Conservation (phyloP, 305 asterid genomes). For the Caryopteris hybrid region DNA sequence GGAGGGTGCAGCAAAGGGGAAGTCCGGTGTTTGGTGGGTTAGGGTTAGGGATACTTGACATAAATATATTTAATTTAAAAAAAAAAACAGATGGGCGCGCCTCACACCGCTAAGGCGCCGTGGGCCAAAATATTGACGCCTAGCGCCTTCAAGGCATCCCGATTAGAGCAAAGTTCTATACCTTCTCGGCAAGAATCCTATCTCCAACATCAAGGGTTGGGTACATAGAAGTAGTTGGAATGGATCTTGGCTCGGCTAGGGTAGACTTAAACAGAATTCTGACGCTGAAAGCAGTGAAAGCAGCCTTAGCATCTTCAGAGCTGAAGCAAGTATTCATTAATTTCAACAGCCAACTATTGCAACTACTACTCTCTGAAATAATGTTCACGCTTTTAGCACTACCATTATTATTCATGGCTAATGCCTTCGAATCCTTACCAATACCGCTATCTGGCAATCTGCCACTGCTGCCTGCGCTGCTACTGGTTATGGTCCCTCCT, state of each 20-base stretch:
- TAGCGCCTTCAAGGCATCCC: too few relatives aligned
- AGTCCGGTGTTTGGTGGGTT: too few relatives aligned
- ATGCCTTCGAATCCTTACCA: conserved; percentile 28
- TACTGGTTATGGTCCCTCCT: too few relatives aligned
- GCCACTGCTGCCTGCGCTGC: too few relatives aligned
- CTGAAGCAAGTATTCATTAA: conserved; percentile 47
- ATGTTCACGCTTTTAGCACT: conserved; percentile 28
- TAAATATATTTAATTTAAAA: too few relatives aligned
- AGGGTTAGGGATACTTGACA: too few relatives aligned
- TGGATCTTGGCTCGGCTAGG: conserved; percentile 90
- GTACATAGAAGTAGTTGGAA: conserved; percentile 83
- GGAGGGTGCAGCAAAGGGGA: too few relatives aligned
- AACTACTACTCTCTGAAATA: conserved; percentile 24
- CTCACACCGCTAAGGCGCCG: too few relatives aligned
- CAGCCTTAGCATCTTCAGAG: conserved; percentile 87
- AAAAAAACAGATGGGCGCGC: too few relatives aligned
- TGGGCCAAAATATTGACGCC: too few relatives aligned
- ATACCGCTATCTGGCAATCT: conserved; percentile 8
- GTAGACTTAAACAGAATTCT: conserved; percentile 74
- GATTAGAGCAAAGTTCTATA: too few relatives aligned
- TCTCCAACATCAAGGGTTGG: conserved; percentile 93
- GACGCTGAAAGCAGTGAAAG: conserved; percentile 81
- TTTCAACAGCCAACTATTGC: conserved; percentile 56
- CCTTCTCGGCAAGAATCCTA: conserved; percentile 88
- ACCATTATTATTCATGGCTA: conserved; percentile 25